Evolutionary conservation across 108 stramenopile genomes (phyloP), one percentile per base, ranked within the genome.

Genomic region (Stephanodiscus triporus): DNA sequence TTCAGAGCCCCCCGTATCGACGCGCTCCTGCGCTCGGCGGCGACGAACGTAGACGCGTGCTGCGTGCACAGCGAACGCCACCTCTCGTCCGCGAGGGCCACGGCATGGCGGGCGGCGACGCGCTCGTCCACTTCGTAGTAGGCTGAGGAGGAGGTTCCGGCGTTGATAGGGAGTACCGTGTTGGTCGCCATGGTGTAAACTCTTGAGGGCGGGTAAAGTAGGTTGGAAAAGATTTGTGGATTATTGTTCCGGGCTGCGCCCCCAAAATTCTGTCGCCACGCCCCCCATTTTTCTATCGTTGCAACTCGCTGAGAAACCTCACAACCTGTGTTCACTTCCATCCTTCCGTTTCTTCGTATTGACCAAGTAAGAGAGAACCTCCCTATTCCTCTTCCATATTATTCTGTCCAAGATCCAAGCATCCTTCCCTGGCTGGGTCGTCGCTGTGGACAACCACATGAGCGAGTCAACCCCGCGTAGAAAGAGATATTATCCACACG

Each of bases 21-120:
- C 11, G 72, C 76, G 16, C 89, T 86, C 16, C 93, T 88, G n/a
- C 91, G 89, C 68, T 94, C 90, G 62, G 91, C 93, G 16, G 87
- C 76, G 14, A 91, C 93, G 82, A 94, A 94, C 19, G 90, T 88
- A 34, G 86, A 84, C 10, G 90, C 93, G 73, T 91, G 84, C 27
- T 85, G 72, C n/a, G 91, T 89, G 75, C 88, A 89, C 37, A 94
- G 75, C 10, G 85, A 79, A 53, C 82, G 85, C 64, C 91, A 82
- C 69, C 82, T 85, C 67, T 91, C 93, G 65, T 91, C 88, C 40
- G 91, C 88, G 10, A 89, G 81, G 27, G 88, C 80, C 30, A 89
- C 65, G 32, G 87, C 88, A 11, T 89, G 78, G 54, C 85, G 85
- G 61, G 90, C 89, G 42, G 87, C 85, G 53, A 84, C 38, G 27